phyloP scores from a whole-genome alignment of 1,139 yeast genomes.

The Lodderomyces orthopsilosis region DNA sequence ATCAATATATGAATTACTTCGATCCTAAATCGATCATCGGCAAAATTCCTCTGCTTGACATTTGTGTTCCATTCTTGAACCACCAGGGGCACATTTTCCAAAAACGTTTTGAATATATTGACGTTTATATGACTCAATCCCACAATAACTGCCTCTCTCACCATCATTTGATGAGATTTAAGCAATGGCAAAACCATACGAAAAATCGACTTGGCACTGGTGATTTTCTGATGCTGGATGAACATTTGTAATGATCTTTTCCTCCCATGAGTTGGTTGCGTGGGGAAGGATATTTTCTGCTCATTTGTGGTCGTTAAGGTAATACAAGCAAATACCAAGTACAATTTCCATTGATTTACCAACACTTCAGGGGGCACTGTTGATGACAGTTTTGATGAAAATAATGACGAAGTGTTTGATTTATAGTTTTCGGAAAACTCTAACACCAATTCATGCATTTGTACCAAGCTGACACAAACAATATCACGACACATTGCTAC shows the following conservation, averaged over 20 bases:
- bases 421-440: constrained; percentile 56
- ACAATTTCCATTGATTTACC: constrained; percentile 86
- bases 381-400: constrained; percentile 27
- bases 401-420: constrained; percentile 41
- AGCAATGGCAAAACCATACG: constrained; percentile 82
- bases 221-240: constrained; percentile 86
- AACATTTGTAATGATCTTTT: constrained; percentile 75
- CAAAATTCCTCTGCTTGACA: constrained; percentile 27
- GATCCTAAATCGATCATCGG: constrained; percentile 57
- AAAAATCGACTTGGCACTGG: constrained; percentile 89
- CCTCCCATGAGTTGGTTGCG: constrained; percentile 56
- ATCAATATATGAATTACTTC: constrained; percentile 78
- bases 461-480: constrained; percentile 85
- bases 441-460: constrained; percentile 77
- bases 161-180: constrained; percentile 65
- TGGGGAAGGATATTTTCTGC: constrained; percentile 68
- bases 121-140: constrained; percentile 90
- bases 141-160: constrained; percentile 80
- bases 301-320: constrained; percentile 88
- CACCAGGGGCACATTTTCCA: constrained; percentile 72
- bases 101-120: constrained; percentile 77
- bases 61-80: constrained; percentile 54
- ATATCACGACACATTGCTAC: constrained; percentile 92
- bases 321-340: constrained; percentile 86
- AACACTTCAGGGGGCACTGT: constrained; percentile 64